phyloP scores from a whole-genome alignment of 2,329 filamentous ascomycete species.

The Scytalidium sp. region DNA sequence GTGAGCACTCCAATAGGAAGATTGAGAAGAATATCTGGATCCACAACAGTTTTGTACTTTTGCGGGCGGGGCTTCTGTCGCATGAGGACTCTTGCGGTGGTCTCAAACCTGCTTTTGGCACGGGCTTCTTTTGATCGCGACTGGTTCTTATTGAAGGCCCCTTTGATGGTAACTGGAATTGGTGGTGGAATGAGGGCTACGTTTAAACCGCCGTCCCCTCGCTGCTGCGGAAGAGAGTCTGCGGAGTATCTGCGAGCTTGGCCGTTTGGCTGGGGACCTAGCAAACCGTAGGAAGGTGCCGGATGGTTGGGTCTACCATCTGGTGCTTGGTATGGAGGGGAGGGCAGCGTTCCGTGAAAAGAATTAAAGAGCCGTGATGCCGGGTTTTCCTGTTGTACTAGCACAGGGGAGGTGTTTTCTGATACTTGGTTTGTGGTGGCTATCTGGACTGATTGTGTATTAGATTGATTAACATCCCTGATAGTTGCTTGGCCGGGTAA shows the following conservation, averaged over 20 bases:
- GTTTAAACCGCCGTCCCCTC: background rate
- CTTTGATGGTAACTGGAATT: background rate
- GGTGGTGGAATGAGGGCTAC: background rate
- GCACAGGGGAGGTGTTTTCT: background rate
- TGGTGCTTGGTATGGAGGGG: no score
- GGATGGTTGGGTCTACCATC: no score
- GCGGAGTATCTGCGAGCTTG: background rate
- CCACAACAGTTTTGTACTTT: background rate
- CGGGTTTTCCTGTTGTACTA: background rate
- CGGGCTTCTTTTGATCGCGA: background rate
- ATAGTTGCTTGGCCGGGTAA: background rate
- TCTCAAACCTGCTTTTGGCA: background rate
- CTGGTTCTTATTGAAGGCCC: background rate
- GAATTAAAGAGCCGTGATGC: background rate
- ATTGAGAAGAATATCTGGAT: background rate
- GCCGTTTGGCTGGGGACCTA: background rate
- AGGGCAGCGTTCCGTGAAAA: background rate
- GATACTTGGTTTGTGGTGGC: background rate
- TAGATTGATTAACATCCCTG: background rate
- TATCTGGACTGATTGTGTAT: background rate
- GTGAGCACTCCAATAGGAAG: background rate
- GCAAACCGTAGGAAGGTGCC: no score
- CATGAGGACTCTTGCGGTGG: background rate
- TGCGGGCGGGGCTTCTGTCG: background rate
- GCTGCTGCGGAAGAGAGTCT: background rate